Evolutionary conservation across 192 early-diverging fungal genomes (phyloP).

Genomic region (Rhizophlyctis rosea): DNA sequence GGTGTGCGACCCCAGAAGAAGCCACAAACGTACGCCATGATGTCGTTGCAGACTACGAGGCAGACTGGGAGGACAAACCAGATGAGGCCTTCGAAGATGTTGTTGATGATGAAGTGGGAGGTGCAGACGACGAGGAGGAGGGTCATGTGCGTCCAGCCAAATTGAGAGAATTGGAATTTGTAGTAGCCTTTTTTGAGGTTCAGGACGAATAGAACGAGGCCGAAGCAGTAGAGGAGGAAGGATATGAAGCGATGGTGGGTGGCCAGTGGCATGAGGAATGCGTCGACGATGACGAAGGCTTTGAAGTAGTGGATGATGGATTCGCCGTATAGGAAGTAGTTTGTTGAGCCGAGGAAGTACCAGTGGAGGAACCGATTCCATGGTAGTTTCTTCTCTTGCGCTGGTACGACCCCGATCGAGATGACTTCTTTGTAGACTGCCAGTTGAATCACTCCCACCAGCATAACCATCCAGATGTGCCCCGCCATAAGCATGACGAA

Average conservation of each 20-base stretch:
- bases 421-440: slow-evolving; percentile 94
- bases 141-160: slow-evolving; percentile 97
- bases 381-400: slow-evolving; percentile 78
- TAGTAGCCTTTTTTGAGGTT: slow-evolving; percentile 92
- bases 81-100: slow-evolving; percentile 95
- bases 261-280: slow-evolving; percentile 76
- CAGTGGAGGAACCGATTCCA: slow-evolving; percentile 90
- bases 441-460: slow-evolving; percentile 80
- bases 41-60: slow-evolving; percentile 92
- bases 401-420: slow-evolving; percentile 75
- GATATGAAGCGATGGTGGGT: slow-evolving; percentile 94
- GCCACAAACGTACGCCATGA: slow-evolving; percentile 92
- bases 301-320: slow-evolving; percentile 88
- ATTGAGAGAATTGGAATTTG: slow-evolving; percentile 92
- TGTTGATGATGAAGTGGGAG: slow-evolving; percentile 95
- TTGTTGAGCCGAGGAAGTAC: slow-evolving; percentile 87
- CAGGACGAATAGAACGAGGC: slow-evolving; percentile 91
- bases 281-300: slow-evolving; percentile 77
- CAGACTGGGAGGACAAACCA: slow-evolving; percentile 92
- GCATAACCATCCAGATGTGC: slow-evolving; percentile 78
- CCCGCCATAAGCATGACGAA: slow-evolving; percentile 61
- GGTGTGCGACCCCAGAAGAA: slow-evolving; percentile 92
- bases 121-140: slow-evolving; percentile 87
- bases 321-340: slow-evolving; percentile 95
- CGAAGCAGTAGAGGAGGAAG: slow-evolving; percentile 82